These are phyloP conservation scores for Sequoiadendron giganteum DNA, from an alignment of 75 land plant species.

Conservation along the genomic window DNA sequence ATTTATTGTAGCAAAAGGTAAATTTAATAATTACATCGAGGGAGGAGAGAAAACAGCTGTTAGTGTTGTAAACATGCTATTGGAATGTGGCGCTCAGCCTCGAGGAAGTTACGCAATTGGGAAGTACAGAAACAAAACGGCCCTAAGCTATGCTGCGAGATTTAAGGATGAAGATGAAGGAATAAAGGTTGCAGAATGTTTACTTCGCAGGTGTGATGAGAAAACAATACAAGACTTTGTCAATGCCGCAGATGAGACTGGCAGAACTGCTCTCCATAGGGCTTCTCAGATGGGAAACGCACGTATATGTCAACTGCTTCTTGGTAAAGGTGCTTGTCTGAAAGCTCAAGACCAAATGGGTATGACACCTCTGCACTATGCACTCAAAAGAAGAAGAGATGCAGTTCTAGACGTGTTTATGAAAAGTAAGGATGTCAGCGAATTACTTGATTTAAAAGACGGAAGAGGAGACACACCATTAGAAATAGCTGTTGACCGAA, in stretches of 20 bases:
- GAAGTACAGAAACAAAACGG: not conserved
- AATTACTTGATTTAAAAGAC: not conserved
- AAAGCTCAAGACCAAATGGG: not conserved
- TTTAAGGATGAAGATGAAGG: not conserved
- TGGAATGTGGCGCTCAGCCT: not conserved
- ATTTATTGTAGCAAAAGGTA: not conserved
- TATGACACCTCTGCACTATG: not conserved
- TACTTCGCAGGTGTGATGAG: not conserved
- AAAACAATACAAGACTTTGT: too few relatives aligned
- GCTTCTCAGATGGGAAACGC: not conserved
- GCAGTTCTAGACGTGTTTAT: not conserved
- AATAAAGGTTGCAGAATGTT: not conserved
- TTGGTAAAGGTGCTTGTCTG: too few relatives aligned
- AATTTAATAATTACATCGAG: not conserved
- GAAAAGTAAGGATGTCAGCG: not conserved
- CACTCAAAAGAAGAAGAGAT: not conserved
- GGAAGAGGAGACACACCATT: not conserved
- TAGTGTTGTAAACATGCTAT: not conserved
- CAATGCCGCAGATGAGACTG: not conserved
- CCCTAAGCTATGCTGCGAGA: not conserved
- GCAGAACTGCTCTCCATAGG: too few relatives aligned
- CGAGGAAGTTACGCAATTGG: not conserved
- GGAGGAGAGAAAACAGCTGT: not conserved
- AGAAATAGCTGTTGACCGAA: not conserved
- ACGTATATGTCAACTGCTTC: too few relatives aligned